Evolutionary conservation across 225 moss, liverwort and hornwort genomes (phyloP), one percentile per base, ranked within the genome.

Genomic region (Sphagnum tenellum): DNA sequence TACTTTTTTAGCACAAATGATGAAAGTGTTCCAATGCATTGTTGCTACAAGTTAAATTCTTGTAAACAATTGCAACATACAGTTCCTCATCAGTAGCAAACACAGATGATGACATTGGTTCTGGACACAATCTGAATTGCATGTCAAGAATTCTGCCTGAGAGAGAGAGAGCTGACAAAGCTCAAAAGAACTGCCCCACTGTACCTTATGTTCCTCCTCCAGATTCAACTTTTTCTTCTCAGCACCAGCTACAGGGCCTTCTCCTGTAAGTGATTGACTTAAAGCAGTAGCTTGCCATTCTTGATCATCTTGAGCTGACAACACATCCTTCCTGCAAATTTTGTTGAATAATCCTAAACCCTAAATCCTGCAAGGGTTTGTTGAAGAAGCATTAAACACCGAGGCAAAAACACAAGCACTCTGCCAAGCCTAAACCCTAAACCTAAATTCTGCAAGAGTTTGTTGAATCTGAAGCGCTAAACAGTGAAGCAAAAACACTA

Each of bases 261-360:
- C 92, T n/a, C 92, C 69, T 73, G 76, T 83, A 10, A 98, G 87
- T 49, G 85, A 75, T 72, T 83, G 78, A 56, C 81, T 81, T 13
- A 81, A 84, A 49, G 79, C 71, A 68, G 93, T 90, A 50, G 72
- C 76, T 58, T 75, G 85, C 93, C 96, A 98, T 74, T 98, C 93
- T 76, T 82, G 81, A 65, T 90, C 90, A 65, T 98, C 98, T 13
- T 90, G 81, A 7, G 89, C 92, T 12, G 79, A 75, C 55, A 82
- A 66, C 51, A 98, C 88, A 67, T 93, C 90, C 70, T 89, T 90
- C 75, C 92, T 95, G 79, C 48, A 50, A 12, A 29, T 29, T 29
- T 29, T 29, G 29, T 44, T n/a, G 7, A 57, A 45, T 59, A 29
- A 50, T 7, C 56, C 3, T 5, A 53, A 63, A 11, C 4, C n/a